phyloP scores from a whole-genome alignment of 257 asterid species.

The Solanum sparsipilum region DNA sequence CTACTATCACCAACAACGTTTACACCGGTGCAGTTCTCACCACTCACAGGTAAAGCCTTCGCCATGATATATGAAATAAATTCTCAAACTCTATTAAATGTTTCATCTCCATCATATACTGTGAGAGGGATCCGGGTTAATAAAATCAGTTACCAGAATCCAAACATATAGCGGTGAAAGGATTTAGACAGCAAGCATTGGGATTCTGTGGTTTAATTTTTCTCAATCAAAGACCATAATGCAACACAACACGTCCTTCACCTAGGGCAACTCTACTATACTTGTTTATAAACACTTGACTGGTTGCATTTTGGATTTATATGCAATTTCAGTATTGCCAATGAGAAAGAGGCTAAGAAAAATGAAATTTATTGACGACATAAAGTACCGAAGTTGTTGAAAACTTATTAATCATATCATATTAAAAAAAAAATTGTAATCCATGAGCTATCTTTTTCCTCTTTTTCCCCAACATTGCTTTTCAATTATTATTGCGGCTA shows the following conservation, averaged over 20 bases:
- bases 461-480: background rate
- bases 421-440: background rate
- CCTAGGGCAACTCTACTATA: background rate
- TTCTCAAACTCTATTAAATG: background rate
- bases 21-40: conserved; percentile 4
- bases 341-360: background rate
- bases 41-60: conserved; percentile 30
- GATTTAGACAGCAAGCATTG: conserved; percentile 52
- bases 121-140: background rate
- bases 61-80: conserved; percentile 6
- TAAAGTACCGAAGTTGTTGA: background rate
- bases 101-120: background rate
- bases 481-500: conserved; percentile 1
- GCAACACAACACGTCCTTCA: background rate
- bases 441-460: background rate
- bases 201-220: conserved; percentile 44
- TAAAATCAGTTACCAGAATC: conserved; percentile 4
- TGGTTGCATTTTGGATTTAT: conserved; percentile 25
- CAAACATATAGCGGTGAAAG: conserved; percentile 48
- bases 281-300: conserved; percentile 7
- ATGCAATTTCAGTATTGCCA: background rate
- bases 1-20: background rate
- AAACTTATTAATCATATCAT: background rate
- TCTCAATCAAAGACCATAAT: background rate
- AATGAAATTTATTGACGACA: conserved; percentile 3